Base-by-base conservation (phyloP, 2,329 filamentous ascomycete species). In the Alternaria metachromatica region DNA sequence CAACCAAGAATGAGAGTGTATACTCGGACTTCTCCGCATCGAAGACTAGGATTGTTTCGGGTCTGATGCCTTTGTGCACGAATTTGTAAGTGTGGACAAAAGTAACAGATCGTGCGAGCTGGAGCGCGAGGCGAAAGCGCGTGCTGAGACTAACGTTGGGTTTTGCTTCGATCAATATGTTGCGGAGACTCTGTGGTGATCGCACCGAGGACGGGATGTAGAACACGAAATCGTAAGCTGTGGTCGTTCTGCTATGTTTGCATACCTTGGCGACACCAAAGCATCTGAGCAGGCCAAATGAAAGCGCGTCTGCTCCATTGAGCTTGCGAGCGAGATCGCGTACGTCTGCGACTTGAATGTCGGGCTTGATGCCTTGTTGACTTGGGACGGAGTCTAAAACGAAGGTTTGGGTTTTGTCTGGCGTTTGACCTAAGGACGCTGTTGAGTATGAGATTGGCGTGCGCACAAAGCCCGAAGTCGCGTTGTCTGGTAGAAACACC, bases 11-110 rank as follows among this genome's bases (percentile, higher is more conserved):
- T 1, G 46, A 50, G 9, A 15, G 21, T 0, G 46, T 1, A 6
- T 0, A 0, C 25, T 50, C 13, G 6, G 46, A 2, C 4, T 23
- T 28, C 0, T 3, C 23, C 0, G 0, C 2, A 1, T 28, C 15
- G 23, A 50, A 50, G 25, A 28, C 2, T 0, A 30, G 15, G 8
- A 50, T 2, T 23, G 23, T 50, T 18, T 50, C 46, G 23, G 46
- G 46, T 0, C 46, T 1, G 4, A 50, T 50, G 13, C 23, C n/a
- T 18, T 50, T 50, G 15, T 28, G 46, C 6, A 28, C 23, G 46
- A 50, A 50, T 2, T 23, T 2, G 23, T 50, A 50, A 1, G 3
- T 26, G 46, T 28, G 46, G 13, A 50, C 46, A 2, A 10, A 49
- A 13, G 6, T 49, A 3, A 49, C 1, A 5, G 46, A 49, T 12